Conservation (phyloP, 192 early-diverging fungal species). For the Backusella tuberculispora region DNA sequence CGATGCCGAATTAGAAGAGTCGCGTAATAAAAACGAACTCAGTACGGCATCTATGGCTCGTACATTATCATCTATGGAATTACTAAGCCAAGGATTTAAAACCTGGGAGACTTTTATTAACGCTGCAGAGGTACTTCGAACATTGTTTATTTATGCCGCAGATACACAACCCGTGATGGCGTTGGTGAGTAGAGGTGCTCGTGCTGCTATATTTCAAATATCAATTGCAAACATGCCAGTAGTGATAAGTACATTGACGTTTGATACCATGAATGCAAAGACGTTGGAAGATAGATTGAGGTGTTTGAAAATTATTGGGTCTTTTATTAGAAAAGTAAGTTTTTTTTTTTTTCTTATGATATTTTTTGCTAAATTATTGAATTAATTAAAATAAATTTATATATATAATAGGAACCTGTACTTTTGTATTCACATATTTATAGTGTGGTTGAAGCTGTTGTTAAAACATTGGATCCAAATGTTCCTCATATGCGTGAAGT, state of each 20-base stretch:
- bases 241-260: slow-evolving; percentile 74
- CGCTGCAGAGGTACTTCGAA: slow-evolving; percentile 60
- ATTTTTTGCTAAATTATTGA: neutral
- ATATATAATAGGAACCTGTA: slow-evolving; percentile 59
- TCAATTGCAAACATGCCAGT: slow-evolving; percentile 64
- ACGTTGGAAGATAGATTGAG: slow-evolving; percentile 58
- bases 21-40: slow-evolving; percentile 19
- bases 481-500: slow-evolving; percentile 69
- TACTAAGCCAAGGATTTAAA: slow-evolving; percentile 73
- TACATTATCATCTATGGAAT: slow-evolving; percentile 54
- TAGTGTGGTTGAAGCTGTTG: slow-evolving; percentile 74
- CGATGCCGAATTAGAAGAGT: slow-evolving; percentile 59
- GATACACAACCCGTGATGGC: slow-evolving; percentile 41
- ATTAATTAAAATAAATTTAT: neutral
- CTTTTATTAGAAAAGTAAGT: slow-evolving; percentile 75
- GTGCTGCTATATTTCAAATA: slow-evolving; percentile 73
- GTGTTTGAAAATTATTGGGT: slow-evolving; percentile 67
- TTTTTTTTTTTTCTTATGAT: neutral
- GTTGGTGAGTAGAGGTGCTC: slow-evolving; percentile 59
- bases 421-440: slow-evolving; percentile 66
- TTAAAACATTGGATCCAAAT: slow-evolving; percentile 84
- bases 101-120: slow-evolving; percentile 81
- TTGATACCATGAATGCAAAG: slow-evolving; percentile 75
- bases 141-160: slow-evolving; percentile 59
- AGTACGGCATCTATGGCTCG: slow-evolving; percentile 19